Evolutionary conservation across 306 rosid species (phyloP), one percentile per base, ranked within the genome.

Genomic region (Ziziphus jujuba): DNA sequence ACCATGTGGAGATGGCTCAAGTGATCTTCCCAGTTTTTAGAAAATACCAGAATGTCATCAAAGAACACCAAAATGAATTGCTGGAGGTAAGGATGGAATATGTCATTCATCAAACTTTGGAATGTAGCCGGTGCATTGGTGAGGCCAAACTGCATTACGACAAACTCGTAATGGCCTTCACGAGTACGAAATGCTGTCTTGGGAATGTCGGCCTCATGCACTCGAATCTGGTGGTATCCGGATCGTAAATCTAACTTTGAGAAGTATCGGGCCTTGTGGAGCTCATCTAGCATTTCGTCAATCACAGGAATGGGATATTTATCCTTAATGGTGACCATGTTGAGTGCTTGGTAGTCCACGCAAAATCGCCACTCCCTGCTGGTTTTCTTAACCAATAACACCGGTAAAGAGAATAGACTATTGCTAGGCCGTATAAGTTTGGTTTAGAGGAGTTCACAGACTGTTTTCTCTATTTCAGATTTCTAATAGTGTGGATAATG

Each of bases 351-450:
- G 5, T 48, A 48, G 19, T 48, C 17, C 1, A 48, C 52, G 14
- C 62, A 57, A 11, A 57, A 57, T 9, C 62, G 40, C 62, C 62
- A 57, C 5, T 9, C 15, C 22, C 65, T 49, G n/a, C 35, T 47
- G 8, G 34, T 17, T 35, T 36, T 60, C 8, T 44, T 2, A 6
- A 61, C 66, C 33, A 61, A 38, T 0, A 61, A 9, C 1, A 36
- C 33, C 1, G 28, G 66, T 0, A 17, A 36, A 2, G 66, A 66
- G 15, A 34, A 66, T 0, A 51, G 71, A 4, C 52, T 66, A 0
- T 19, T 3, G 11, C 61, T 52, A 0, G 61, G 60, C 5, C 50
- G 6, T 0, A 66, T 53, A 2, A 53, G 14, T 3, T 38, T 12
- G 8, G 0, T 3, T 15, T 23, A 1, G 13, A 47, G 3, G 1